Conservation (phyloP, 2,329 filamentous ascomycete species). For the Didymella pinodella region DNA sequence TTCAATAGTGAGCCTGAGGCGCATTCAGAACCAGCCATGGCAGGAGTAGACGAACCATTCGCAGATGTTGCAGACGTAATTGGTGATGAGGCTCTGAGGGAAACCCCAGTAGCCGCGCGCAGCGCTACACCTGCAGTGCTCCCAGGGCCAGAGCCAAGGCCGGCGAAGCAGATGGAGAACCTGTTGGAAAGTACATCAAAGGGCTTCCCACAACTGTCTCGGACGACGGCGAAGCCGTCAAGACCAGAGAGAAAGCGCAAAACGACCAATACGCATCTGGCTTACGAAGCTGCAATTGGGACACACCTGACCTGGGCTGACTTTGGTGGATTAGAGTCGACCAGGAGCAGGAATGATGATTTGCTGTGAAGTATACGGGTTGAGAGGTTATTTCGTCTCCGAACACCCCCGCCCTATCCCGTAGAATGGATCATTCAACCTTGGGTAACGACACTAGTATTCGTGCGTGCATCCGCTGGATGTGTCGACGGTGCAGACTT, state of each 20-base stretch:
- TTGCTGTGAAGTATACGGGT: background rate
- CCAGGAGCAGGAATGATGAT: slow-evolving; percentile 17
- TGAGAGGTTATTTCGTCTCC: background rate
- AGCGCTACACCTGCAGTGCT: background rate
- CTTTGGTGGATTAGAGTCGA: slow-evolving; percentile 55
- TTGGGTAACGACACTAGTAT: background rate
- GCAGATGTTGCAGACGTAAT: background rate
- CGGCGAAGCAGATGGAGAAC: no score
- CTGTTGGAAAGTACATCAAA: background rate
- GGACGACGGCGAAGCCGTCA: background rate
- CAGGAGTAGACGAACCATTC: background rate
- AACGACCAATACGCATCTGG: slow-evolving; percentile 30
- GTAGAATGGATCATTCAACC: background rate
- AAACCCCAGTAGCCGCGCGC: background rate
- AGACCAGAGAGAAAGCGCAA: slow-evolving; percentile 14
- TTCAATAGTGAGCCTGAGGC: background rate
- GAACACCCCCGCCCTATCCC: background rate
- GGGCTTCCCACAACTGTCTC: background rate
- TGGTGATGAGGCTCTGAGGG: background rate
- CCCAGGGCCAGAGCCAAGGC: background rate
- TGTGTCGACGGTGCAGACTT: background rate
- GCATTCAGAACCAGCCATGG: background rate
- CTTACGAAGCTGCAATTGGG: slow-evolving; percentile 42
- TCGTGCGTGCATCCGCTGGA: background rate
- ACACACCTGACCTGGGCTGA: slow-evolving; percentile 53